Evolutionary conservation across 2,329 filamentous ascomycete species (phyloP).

Genomic region (Diaporthe vexans): DNA sequence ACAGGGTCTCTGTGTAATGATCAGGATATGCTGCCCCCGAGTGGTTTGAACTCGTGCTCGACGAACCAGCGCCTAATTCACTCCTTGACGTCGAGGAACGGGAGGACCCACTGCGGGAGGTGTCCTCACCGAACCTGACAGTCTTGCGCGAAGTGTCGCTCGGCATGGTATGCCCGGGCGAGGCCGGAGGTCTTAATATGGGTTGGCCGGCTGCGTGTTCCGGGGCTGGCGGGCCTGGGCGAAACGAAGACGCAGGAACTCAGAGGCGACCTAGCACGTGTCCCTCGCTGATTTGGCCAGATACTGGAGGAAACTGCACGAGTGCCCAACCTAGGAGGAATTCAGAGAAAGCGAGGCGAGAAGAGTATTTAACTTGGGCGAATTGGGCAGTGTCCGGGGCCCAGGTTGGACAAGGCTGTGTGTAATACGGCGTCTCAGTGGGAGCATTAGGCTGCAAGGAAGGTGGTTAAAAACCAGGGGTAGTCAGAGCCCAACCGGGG

Average conservation of each 20-base stretch:
- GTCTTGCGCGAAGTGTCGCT: conserved; percentile 43
- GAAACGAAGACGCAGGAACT: conserved; percentile 38
- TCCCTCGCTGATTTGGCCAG: conserved; percentile 52
- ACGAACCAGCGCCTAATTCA: conserved; percentile 52
- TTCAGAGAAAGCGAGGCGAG: conserved; percentile 44
- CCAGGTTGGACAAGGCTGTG: conserved; percentile 44
- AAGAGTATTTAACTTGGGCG: conserved; percentile 38
- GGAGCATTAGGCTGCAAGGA: conserved; percentile 39
- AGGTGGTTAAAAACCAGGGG: conserved; percentile 38
- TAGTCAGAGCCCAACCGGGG: conserved; percentile 42
- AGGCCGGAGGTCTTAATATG: conserved; percentile 5
- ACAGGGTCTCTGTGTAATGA: conserved; percentile 46
- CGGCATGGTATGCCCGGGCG: conserved; percentile 33
- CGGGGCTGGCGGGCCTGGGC: conserved; percentile 32
- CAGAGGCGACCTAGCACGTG: conserved; percentile 46
- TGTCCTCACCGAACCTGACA: conserved; percentile 51
- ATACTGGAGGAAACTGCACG: conserved; percentile 46
- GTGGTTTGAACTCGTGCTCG: conserved; percentile 50
- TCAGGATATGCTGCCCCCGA: conserved; percentile 46
- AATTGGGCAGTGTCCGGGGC: conserved; percentile 46
- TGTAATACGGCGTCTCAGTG: conserved; percentile 42
- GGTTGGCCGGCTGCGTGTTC: conserved; percentile 23
- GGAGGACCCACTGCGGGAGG: conserved; percentile 47
- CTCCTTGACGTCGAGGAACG: conserved; percentile 49
- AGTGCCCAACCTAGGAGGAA: conserved; percentile 51